Evolutionary conservation across 331 rosid species (phyloP).

Genomic region (Ulmus americana): DNA sequence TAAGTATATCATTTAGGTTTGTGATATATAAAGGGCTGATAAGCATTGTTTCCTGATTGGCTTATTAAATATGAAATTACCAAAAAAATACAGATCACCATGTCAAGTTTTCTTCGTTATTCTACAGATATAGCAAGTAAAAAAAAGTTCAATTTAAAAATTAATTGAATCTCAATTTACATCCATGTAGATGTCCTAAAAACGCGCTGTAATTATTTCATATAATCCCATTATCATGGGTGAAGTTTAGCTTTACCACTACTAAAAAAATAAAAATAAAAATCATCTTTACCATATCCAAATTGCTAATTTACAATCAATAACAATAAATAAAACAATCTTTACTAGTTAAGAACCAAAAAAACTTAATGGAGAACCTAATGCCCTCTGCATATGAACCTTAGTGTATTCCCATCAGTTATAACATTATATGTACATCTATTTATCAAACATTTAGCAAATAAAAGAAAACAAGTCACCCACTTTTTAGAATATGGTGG

Average conservation of each 20-base stretch:
- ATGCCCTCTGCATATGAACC: slow-evolving; percentile 10
- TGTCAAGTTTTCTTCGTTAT: too few species aligned
- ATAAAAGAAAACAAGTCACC: slow-evolving; percentile 10
- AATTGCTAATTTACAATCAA: not conserved
- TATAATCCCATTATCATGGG: not conserved
- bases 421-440: slow-evolving; percentile 29
- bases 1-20: too few species aligned
- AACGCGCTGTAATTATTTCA: not conserved
- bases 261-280: not conserved
- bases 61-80: too few species aligned
- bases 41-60: too few species aligned
- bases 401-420: slow-evolving; percentile 9
- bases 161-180: too few species aligned
- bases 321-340: not conserved
- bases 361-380: not conserved
- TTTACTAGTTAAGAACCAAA: not conserved
- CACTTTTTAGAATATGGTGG: slow-evolving; percentile 7
- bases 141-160: too few species aligned
- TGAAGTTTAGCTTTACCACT: not conserved
- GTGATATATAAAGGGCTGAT: too few species aligned
- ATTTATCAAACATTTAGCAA: slow-evolving; percentile 10
- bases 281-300: too few species aligned
- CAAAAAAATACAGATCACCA: too few species aligned
- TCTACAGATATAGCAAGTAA: too few species aligned
- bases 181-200: not conserved